Evolutionary conservation across 2,329 filamentous ascomycete genomes (phyloP).

Genomic region (Hymenoscyphus repandus): DNA sequence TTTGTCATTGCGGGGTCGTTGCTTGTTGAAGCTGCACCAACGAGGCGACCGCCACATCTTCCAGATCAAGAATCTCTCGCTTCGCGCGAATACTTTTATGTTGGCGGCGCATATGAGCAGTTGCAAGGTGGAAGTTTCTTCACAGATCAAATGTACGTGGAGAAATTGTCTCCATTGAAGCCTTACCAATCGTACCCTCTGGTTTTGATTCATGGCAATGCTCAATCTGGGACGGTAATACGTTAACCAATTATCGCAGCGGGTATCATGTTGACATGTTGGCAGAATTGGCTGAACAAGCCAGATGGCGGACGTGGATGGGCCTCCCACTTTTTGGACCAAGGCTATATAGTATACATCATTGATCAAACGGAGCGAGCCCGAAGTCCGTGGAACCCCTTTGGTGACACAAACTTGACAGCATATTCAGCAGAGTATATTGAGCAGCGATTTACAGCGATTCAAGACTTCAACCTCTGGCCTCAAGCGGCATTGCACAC

Average conservation of each 20-base stretch:
- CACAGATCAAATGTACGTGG: conserved; percentile 47
- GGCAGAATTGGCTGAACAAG: conserved; percentile 40
- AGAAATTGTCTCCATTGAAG: conserved; percentile 37
- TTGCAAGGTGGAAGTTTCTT: conserved; percentile 9
- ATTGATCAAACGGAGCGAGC: conserved; percentile 26
- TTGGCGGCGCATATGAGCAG: conserved; percentile 24
- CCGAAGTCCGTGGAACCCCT: conserved; percentile 19
- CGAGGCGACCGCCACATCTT: not conserved
- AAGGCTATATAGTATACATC: conserved; percentile 43
- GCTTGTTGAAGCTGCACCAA: not conserved
- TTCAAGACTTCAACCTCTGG: conserved; percentile 19
- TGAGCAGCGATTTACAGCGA: conserved; percentile 27
- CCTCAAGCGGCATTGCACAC: conserved; percentile 35
- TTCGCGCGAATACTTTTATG: conserved; percentile 22
- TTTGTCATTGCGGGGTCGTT: not conserved
- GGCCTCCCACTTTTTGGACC: conserved; percentile 41
- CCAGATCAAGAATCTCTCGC: conserved; percentile 4
- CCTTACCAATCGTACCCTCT: conserved; percentile 18
- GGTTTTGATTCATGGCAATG: conserved; percentile 24
- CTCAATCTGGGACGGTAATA: conserved; percentile 26
- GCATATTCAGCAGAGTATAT: conserved; percentile 18
- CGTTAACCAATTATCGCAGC: not conserved
- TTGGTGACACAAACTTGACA: conserved; percentile 7
- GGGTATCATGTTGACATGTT: not conserved
- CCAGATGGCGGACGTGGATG: conserved; percentile 42